Evolutionary conservation across 2,329 filamentous ascomycete genomes (phyloP), one percentile per base, ranked within the genome.

Genomic region (Mycocentrospora acerina): DNA sequence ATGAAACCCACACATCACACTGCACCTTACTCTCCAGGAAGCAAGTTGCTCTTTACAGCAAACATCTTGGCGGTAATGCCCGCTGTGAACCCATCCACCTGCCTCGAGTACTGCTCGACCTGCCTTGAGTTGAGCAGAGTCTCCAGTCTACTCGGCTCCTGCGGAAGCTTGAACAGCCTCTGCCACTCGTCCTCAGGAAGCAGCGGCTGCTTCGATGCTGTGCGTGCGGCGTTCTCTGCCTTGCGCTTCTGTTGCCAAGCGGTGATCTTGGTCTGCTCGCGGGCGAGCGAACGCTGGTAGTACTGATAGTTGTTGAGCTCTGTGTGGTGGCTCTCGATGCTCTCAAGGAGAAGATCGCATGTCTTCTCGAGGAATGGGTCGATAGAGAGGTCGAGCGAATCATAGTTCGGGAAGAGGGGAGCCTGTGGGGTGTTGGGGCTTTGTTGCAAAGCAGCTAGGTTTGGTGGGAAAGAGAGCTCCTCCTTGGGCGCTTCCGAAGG

Each of bases 281-380:
- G 88, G 37, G 85, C 86, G 41, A 97, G 79, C 64, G 94, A 90
- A 62, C 93, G 83, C 75, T 96, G 90, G 77, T 96, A 96, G 80
- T 86, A 88, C 71, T 96, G 90, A 76, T 94, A 93, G 80, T 98
- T 98, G 82, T 97, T 97, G 68, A 95, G 86, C 73, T 98, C 93
- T 44, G 90, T 95, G 75, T 97, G 93, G 77, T 98, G 93, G 39
- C 86, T 86, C 77, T 98, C 93, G 68, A 98, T 95, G 76, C 86
- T 90, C 66, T 98, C 93, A 48, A 97, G 83, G 40, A 98, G 82
- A 55, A 96, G 82, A 66, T 98, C 91, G 74, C 90, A 95, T 35
- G 91, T 95, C 81, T 96, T 95, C 79, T 97, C 91, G 32, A 98
- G 83, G 79, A 94, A 95, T 22, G 93, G 93, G 68, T 98, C 93